These are phyloP conservation scores for Phytophthora lateralis DNA, from an alignment of 352 stramenopile species.

Conservation along the genomic window DNA sequence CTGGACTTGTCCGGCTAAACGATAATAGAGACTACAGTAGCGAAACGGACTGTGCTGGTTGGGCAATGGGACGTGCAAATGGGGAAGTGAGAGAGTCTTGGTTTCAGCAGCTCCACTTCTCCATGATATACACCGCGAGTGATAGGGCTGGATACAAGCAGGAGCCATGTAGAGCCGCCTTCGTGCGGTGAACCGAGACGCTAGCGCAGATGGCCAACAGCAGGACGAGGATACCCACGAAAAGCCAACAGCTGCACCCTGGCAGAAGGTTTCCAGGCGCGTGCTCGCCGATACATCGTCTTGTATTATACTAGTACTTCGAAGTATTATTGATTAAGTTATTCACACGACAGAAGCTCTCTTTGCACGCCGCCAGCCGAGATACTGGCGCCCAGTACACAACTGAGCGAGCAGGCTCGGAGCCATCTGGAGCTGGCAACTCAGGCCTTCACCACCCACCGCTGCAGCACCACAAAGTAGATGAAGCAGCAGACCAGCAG, in stretches of 20 bases:
- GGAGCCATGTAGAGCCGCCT: conserved; percentile 3
- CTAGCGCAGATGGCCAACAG: conserved; percentile 21
- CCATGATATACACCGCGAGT: not conserved
- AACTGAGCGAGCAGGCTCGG: not conserved
- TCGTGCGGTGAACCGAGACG: not conserved
- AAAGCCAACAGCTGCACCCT: conserved; percentile 17
- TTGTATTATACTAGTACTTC: not conserved
- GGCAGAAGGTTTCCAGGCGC: conserved; percentile 25
- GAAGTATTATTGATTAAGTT: conserved; percentile 18
- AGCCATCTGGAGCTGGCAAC: not conserved
- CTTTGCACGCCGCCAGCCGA: conserved; percentile 21
- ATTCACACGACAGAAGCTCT: conserved; percentile 12
- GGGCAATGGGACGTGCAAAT: conserved; percentile 26
- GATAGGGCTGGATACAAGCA: conserved; percentile 7
- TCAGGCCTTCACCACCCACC: conserved; percentile 11
- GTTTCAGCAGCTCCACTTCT: conserved; percentile 12
- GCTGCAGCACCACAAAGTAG: conserved; percentile 48
- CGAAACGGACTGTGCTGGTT: conserved; percentile 14
- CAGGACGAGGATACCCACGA: conserved; percentile 19
- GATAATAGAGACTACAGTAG: conserved; percentile 15
- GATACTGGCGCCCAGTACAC: conserved; percentile 2
- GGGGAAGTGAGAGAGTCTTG: conserved; percentile 16
- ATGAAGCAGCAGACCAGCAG: conserved; percentile 50
- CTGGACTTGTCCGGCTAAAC: conserved; percentile 31
- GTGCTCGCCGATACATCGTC: conserved; percentile 2